Percentiles rank a stretch among this genome's conserved stretches.
Conservation (phyloP, 2,329 filamentous ascomycete genomes). For the Aspergillus texensis region DNA sequence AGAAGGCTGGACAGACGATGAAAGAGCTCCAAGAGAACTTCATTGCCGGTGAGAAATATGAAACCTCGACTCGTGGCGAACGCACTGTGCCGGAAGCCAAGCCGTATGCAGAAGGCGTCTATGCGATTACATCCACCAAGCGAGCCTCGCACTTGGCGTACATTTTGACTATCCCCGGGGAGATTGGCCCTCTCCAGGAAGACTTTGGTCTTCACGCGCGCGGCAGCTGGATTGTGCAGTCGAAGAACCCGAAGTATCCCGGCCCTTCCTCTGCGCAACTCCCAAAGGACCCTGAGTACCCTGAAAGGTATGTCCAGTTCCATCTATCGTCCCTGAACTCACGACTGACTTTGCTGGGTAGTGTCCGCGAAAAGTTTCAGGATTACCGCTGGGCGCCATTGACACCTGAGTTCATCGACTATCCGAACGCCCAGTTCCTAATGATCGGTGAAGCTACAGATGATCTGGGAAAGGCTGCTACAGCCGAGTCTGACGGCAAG, state of each 20-base stretch:
- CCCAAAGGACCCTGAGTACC: constrained; percentile 68
- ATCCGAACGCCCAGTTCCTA: constrained; percentile 74
- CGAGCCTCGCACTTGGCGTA: constrained; percentile 78
- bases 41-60: constrained; percentile 67
- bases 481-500: constrained; percentile 43
- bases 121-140: constrained; percentile 74
- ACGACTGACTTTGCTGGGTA: constrained; percentile 29
- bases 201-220: constrained; percentile 71
- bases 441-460: constrained; percentile 66
- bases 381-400: constrained; percentile 74
- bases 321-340: not conserved
- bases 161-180: constrained; percentile 71
- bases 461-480: constrained; percentile 38
- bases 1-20: constrained; percentile 69
- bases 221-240: constrained; percentile 76
- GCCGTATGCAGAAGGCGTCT: constrained; percentile 82
- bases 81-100: constrained; percentile 70
- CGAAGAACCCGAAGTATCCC: constrained; percentile 75
- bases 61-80: constrained; percentile 73
- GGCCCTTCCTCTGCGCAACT: constrained; percentile 67
- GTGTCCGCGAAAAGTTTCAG: constrained; percentile 71
- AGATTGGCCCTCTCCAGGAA: constrained; percentile 71
- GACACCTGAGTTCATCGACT: constrained; percentile 73
- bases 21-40: constrained; percentile 73
- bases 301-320: constrained; percentile 58